These are phyloP conservation scores for Periconia sp. DNA, from an alignment of 2,329 filamentous ascomycete species.

Conservation along the genomic window DNA sequence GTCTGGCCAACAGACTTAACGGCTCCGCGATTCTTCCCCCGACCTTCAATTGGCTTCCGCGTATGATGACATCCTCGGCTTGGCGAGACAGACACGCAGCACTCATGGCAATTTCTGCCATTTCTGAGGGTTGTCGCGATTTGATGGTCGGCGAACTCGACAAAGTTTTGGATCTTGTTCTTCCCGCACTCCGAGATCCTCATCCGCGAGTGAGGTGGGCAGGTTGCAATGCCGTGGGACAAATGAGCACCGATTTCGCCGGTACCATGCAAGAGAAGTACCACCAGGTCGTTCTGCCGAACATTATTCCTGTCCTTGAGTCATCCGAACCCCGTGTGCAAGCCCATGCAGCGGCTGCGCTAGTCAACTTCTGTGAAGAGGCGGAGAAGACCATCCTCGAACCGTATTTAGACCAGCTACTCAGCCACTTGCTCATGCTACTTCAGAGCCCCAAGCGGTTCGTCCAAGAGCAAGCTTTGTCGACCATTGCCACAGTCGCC, in stretches of 20 bases:
- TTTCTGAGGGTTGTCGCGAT: conserved; percentile 95
- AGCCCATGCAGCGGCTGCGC: conserved; percentile 93
- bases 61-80: conserved; percentile 94
- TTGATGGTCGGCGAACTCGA: conserved; percentile 94
- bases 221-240: conserved; percentile 96
- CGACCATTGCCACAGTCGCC: conserved; percentile 98
- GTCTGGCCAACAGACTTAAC: conserved; percentile 94
- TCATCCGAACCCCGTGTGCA: conserved; percentile 93
- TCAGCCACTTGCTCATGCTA: conserved; percentile 84
- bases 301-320: conserved; percentile 90
- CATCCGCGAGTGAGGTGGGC: conserved; percentile 97
- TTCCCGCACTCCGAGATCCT: conserved; percentile 85
- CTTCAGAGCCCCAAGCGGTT: conserved; percentile 92
- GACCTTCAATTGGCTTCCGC: conserved; percentile 94
- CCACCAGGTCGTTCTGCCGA: conserved; percentile 83
- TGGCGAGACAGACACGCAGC: conserved; percentile 97
- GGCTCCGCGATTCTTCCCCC: conserved; percentile 90
- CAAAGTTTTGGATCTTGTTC: conserved; percentile 92
- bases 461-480: conserved; percentile 96
- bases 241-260: conserved; percentile 99
- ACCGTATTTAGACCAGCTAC: conserved; percentile 87
- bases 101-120: conserved; percentile 97
- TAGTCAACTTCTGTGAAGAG: conserved; percentile 99
- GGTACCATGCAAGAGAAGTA: conserved; percentile 98
- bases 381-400: conserved; percentile 91